Percentiles rank a stretch among this genome's conserved stretches.
Evolutionary conservation across 495 filamentous ascomycete species (phyloP).

Genomic region (Massariosphaeria phaeospora): DNA sequence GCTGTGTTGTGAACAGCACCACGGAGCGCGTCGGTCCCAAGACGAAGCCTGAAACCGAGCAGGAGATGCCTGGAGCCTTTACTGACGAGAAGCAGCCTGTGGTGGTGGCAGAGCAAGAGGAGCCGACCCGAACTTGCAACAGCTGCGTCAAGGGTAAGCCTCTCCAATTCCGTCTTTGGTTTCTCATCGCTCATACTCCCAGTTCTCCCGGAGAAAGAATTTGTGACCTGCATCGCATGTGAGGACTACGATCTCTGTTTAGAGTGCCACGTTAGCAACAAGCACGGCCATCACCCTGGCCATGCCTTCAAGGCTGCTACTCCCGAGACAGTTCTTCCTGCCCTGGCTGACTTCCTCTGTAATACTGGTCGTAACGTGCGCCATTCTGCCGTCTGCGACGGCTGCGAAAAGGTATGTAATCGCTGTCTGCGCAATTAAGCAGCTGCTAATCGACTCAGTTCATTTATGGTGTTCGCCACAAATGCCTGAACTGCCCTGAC

Average conservation of each 20-base stretch:
- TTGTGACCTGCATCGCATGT: slow-evolving; percentile 80
- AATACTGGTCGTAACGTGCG: slow-evolving; percentile 72
- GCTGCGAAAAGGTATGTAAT: slow-evolving; percentile 70
- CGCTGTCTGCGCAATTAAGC: background rate
- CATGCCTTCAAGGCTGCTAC: slow-evolving; percentile 71
- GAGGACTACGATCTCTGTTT: slow-evolving; percentile 91
- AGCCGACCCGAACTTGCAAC: slow-evolving; percentile 80
- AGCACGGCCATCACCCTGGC: slow-evolving; percentile 89
- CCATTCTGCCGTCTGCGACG: slow-evolving; percentile 90
- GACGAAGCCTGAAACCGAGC: slow-evolving; percentile 36
- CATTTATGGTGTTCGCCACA: slow-evolving; percentile 88
- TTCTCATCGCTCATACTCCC: too few species aligned
- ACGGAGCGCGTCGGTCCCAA: slow-evolving; percentile 74
- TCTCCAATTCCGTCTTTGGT: too few species aligned
- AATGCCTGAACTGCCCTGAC: slow-evolving; percentile 94
- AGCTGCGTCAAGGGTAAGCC: slow-evolving; percentile 71
- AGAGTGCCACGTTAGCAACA: slow-evolving; percentile 64
- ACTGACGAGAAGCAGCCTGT: slow-evolving; percentile 39
- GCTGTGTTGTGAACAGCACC: slow-evolving; percentile 73
- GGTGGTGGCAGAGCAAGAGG: slow-evolving; percentile 27
- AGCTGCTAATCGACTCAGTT: slow-evolving; percentile 45
- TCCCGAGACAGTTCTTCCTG: slow-evolving; percentile 51
- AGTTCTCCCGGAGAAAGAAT: slow-evolving; percentile 69
- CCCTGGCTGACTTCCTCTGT: slow-evolving; percentile 57
- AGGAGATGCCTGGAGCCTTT: slow-evolving; percentile 45